Base-by-base conservation (phyloP, 225 moss, liverwort and hornwort species). In the Pseudoscleropodium purum region DNA sequence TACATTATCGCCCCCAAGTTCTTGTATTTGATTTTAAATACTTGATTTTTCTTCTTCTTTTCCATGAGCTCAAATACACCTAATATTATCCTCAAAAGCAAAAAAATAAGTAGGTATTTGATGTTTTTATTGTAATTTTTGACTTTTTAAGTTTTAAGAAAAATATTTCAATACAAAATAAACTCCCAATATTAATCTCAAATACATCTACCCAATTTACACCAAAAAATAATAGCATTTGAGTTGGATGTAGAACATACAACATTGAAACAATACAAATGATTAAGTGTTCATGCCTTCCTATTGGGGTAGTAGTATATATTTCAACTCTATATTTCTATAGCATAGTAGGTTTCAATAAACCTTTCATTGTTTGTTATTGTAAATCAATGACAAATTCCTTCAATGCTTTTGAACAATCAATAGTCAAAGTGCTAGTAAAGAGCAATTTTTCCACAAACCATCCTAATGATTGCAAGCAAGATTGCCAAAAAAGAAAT, bases 391-490 rank as follows among this genome's bases (percentile, higher is more conserved):
- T n/a, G 24, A 24, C 13, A 39, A 69, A 24, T 7, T 69, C 7
- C 21, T n/a, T 68, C 13, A 68, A n/a, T n/a, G n/a, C 7, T 23
- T 13, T 13, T 69, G 11, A 69, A 39, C 7, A 39, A 39, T 39
- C 39, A 69, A 39, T 69, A 13, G 7, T 23, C n/a, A n/a, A 69
- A 69, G 69, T 69, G 39, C 24, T 39, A 2, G 13, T 13, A 69
- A 13, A 39, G 13, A 69, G 1, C 1, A 69, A 39, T 69, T 69
- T 69, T n/a, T 0, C 4, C 13, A 2, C 0, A 4, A n/a, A 7
- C 7, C 13, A 23, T 69, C 13, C 24, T 39, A 7, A 69, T 24
- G 13, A 69, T 24, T 1, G 0, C 4, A 69, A 69, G 7, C 12
- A 37, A n/a, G 13, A 37, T 6, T 67, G 19, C 21, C 37, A 68